Conservation (phyloP, 2,329 filamentous ascomycete species). For the Colletotrichum sp. region DNA sequence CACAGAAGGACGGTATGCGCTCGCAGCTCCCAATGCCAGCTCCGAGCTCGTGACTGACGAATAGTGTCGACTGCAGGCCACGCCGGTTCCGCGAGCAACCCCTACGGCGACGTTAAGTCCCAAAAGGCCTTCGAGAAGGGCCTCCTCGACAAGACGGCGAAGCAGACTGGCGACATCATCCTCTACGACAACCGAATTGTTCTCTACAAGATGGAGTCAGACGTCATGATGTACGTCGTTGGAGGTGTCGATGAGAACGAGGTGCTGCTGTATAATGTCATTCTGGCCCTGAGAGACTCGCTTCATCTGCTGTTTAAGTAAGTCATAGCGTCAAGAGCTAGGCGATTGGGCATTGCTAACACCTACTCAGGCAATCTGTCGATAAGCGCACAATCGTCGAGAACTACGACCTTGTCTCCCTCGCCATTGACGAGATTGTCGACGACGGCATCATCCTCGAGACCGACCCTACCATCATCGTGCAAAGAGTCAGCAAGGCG, state of each 20-base stretch:
- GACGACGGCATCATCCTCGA: slow-evolving; percentile 97
- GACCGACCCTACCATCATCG: slow-evolving; percentile 93
- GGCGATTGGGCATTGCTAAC: not conserved
- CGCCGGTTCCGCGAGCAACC: slow-evolving; percentile 57
- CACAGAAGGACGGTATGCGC: slow-evolving; percentile 27
- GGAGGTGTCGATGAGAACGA: slow-evolving; percentile 95
- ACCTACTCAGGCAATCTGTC: slow-evolving; percentile 76
- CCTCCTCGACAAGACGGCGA: slow-evolving; percentile 91
- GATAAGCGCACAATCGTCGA: slow-evolving; percentile 98
- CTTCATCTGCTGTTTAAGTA: slow-evolving; percentile 93
- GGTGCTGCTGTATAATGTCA: slow-evolving; percentile 92
- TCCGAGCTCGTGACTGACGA: not conserved
- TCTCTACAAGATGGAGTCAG: slow-evolving; percentile 96
- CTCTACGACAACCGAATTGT: slow-evolving; percentile 97
- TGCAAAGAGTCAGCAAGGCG: slow-evolving; percentile 89
- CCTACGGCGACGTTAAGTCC: slow-evolving; percentile 87
- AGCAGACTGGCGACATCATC: slow-evolving; percentile 94
- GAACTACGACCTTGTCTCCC: slow-evolving; percentile 90
- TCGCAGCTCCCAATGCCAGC: slow-evolving; percentile 4
- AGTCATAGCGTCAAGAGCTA: slow-evolving; percentile 27
- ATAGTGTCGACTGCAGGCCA: not conserved
- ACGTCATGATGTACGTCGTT: slow-evolving; percentile 95
- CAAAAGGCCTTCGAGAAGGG: slow-evolving; percentile 98
- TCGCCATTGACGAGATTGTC: slow-evolving; percentile 93
- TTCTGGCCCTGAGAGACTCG: slow-evolving; percentile 88